A percentile compares a stretch with the other conserved stretches of the same genome.
Conservation (phyloP, 2,329 filamentous ascomycete genomes). For the Trichoderma koningiopsis region DNA sequence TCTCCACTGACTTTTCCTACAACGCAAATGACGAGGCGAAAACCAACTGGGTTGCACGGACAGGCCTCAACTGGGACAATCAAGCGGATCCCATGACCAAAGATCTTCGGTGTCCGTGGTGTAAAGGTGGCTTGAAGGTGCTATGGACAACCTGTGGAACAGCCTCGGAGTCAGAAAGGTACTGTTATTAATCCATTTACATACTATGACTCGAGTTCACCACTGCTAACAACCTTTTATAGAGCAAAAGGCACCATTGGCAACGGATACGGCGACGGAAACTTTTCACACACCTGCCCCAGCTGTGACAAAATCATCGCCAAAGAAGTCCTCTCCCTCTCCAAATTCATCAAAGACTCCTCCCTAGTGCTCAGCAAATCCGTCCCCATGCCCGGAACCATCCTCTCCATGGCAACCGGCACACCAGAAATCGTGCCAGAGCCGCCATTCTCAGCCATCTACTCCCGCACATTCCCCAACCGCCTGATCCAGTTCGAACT, state of each 20-base stretch:
- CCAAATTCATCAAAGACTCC: conserved; percentile 56
- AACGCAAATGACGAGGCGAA: conserved; percentile 47
- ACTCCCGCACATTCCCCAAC: conserved; percentile 58
- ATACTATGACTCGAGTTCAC: too few species aligned
- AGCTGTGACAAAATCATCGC: conserved; percentile 53
- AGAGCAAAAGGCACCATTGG: conserved; percentile 39
- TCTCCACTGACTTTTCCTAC: conserved; percentile 63
- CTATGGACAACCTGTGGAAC: conserved; percentile 62
- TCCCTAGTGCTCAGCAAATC: conserved; percentile 21
- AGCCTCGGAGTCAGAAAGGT: conserved; percentile 19
- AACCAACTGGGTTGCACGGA: conserved; percentile 49
- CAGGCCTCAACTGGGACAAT: conserved; percentile 62
- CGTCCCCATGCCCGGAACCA: conserved; percentile 67
- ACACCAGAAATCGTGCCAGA: conserved; percentile 43
- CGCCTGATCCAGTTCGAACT: conserved; percentile 53
- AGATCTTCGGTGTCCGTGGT: conserved; percentile 57
- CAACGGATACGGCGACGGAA: conserved; percentile 60
- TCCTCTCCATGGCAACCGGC: conserved; percentile 58
- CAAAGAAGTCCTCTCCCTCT: conserved; percentile 60
- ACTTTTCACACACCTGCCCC: conserved; percentile 53
- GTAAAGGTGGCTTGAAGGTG: conserved; percentile 45
- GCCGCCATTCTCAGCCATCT: conserved; percentile 28
- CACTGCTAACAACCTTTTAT: neutral
- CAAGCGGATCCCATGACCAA: conserved; percentile 53
- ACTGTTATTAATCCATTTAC: too few species aligned